These are phyloP conservation scores for Colletotrichum tamarilloi DNA, from an alignment of 2,329 filamentous ascomycete species.

Conservation along the genomic window DNA sequence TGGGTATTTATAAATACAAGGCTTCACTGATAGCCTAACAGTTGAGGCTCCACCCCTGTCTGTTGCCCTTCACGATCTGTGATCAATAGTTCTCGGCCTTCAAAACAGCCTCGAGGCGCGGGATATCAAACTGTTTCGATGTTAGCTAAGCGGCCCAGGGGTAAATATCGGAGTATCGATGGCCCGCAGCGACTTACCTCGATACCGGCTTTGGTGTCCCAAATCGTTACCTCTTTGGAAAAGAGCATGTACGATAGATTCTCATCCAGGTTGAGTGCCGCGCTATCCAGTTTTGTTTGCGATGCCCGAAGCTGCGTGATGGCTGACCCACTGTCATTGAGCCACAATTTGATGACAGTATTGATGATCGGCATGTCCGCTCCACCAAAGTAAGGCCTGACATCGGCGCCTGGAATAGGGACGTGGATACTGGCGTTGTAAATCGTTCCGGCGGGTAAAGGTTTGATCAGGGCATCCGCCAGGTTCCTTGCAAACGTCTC, in stretches of 20 bases:
- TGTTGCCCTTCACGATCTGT: neutral
- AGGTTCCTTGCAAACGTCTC: conserved; percentile 18
- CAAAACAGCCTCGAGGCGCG: neutral
- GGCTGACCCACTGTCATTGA: neutral
- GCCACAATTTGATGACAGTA: conserved; percentile 23
- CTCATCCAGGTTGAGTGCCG: conserved; percentile 11
- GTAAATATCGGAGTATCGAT: neutral
- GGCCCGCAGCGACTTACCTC: neutral
- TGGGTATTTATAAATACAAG: too few species aligned
- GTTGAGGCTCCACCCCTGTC: neutral
- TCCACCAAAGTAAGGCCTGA: conserved; percentile 4
- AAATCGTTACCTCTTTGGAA: conserved; percentile 1
- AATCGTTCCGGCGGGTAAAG: neutral
- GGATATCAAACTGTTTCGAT: neutral
- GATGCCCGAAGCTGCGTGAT: neutral
- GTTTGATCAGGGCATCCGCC: neutral
- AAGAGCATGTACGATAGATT: conserved; percentile 24
- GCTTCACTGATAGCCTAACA: neutral
- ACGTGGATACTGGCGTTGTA: conserved; percentile 9
- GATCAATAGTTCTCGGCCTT: neutral
- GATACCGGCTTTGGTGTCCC: neutral
- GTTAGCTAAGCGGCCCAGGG: neutral
- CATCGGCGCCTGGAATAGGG: neutral
- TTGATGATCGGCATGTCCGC: conserved; percentile 15
- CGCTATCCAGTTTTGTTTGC: conserved; percentile 9